Percentiles rank a stretch among this genome's conserved stretches.
These are phyloP conservation scores for Flagelloscypha sp. DNA, from an alignment of 768 basidiomycete genomes.

Conservation along the genomic window DNA sequence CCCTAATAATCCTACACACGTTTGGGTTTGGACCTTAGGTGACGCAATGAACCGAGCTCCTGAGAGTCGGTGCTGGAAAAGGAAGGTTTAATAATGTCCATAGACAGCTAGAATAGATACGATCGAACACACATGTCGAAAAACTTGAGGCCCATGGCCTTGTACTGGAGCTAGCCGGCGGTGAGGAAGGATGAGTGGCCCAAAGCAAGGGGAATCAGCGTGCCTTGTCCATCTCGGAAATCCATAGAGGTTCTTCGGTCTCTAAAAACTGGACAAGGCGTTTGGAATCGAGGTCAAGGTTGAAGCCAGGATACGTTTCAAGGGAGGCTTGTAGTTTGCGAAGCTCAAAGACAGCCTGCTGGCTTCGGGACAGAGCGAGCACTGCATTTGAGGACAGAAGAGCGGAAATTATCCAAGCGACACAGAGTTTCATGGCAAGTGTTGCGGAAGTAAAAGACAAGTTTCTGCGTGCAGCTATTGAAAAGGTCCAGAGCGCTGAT, in stretches of 20 bases:
- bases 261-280: constrained; percentile 74
- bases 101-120: constrained; percentile 1
- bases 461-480: too few species aligned
- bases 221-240: constrained; percentile 85
- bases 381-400: constrained; percentile 36
- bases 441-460: constrained; percentile 7
- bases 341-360: constrained; percentile 27
- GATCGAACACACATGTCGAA: constrained; percentile 80
- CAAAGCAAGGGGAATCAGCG: constrained; percentile 2
- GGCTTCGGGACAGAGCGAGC: constrained; percentile 23
- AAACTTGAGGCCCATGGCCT: constrained; percentile 71
- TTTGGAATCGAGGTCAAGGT: constrained; percentile 61
- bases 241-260: constrained; percentile 63
- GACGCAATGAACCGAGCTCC: constrained; percentile 39
- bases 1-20: too few species aligned
- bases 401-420: constrained; percentile 32
- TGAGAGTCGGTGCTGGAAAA: constrained; percentile 64
- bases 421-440: constrained; percentile 44
- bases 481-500: too few species aligned
- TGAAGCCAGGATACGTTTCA: constrained; percentile 47
- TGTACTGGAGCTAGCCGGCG: constrained; percentile 69
- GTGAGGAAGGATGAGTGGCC: too few species aligned
- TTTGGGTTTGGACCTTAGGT: constrained; percentile 25
- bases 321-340: constrained; percentile 24
- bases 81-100: constrained; percentile 7